A percentile compares a stretch with the other conserved stretches of the same genome.
Conservation (phyloP, 2,329 filamentous ascomycete genomes). For the Pseudocercospora fijiensis region DNA sequence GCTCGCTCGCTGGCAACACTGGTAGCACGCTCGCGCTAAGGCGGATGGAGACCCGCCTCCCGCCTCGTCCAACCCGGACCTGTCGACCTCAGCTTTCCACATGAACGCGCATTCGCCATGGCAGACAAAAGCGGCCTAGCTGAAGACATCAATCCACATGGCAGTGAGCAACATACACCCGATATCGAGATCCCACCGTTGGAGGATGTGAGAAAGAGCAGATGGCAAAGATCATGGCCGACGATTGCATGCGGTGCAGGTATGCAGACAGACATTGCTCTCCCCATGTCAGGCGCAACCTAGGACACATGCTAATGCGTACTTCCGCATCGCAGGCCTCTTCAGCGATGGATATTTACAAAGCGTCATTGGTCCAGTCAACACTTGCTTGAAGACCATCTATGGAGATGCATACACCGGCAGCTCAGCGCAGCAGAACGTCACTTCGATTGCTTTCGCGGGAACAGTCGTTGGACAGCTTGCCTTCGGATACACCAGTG, state of each 20-base stretch:
- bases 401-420: conserved; percentile 69
- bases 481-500: conserved; percentile 75
- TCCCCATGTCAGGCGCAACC: not conserved
- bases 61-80: not conserved
- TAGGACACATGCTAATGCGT: not conserved
- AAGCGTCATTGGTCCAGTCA: conserved; percentile 80
- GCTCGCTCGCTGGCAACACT: too few species aligned
- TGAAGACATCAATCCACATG: conserved; percentile 9
- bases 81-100: not conserved
- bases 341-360: conserved; percentile 94
- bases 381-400: conserved; percentile 67
- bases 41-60: not conserved
- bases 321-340: conserved; percentile 60
- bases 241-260: conserved; percentile 73
- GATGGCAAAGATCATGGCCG: conserved; percentile 61
- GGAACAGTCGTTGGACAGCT: conserved; percentile 83
- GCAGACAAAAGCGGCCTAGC: conserved; percentile 12
- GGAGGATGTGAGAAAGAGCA: conserved; percentile 22
- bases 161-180: conserved; percentile 2
- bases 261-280: not conserved
- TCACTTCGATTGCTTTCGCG: conserved; percentile 74
- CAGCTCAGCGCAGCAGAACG: conserved; percentile 69
- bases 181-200: conserved; percentile 11
- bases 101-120: conserved; percentile 8
- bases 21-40: not conserved